Evolutionary conservation across 441 rosid species (phyloP), one percentile per base, ranked within the genome.

Genomic region (Daphne laureola): DNA sequence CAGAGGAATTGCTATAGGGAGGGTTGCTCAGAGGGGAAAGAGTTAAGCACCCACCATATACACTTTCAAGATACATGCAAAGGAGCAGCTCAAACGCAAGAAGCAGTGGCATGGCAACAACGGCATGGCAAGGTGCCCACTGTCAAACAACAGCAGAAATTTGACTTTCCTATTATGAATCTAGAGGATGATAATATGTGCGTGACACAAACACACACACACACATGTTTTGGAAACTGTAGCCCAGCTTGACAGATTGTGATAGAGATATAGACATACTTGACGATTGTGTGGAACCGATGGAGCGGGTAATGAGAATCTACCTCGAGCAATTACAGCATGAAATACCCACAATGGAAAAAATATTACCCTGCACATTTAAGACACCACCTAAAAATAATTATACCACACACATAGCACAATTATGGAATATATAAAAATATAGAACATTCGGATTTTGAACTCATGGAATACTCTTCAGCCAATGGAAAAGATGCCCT

Each of bases 101-200:
- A 66, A 93, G 87, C 78, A 93, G 78, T 3, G 98, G 98, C 63
- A 87, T 82, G 4, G 98, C 95, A 8, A 83, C 93, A 61, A 93
- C 57, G 53, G 98, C 84, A 78, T 93, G 98, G 76, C 98, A 93
- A 14, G 98, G 98, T 53, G 98, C 97, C 98, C 98, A 93, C 98
- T 93, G 87, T 75, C 62, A 31, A 31, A 2, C 65, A 78, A 70
- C 61, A 59, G 14, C 54, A 62, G 52, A 49, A 65, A n/a, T 45
- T 47, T 51, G 57, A 51, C 38, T 58, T 27, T 51, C 21, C 49
- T 35, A 67, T 35, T 27, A 26, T n/a, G 27, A 61, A n/a, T 15
- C 27, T 54, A 17, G 23, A 17, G 11, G 41, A 27, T 44, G 21
- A 63, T 6, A 51, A 16, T 14, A 23, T 4, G 14, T 18, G 16